A percentile compares a stretch with the other conserved stretches of the same genome.
These are phyloP conservation scores for Cenchrus purpureus DNA, from an alignment of 176 grass and related monocot genomes.

Conservation along the genomic window DNA sequence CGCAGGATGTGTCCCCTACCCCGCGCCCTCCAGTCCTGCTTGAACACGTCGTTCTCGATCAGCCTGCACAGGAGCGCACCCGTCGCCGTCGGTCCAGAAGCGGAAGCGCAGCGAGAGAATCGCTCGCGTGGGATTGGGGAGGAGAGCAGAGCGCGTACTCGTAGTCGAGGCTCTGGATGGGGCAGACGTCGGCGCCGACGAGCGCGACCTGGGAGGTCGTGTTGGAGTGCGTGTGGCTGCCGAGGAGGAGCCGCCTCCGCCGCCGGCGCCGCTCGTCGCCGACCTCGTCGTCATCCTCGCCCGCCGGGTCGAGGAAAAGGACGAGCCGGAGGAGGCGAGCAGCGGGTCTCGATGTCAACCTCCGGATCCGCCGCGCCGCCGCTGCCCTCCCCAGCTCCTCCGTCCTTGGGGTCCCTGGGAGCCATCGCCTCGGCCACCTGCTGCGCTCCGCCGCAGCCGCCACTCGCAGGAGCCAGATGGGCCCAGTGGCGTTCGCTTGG, in stretches of 20 bases:
- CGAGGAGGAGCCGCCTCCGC: conserved; percentile 38
- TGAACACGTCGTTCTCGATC: conserved; percentile 92
- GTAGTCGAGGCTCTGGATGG: conserved; percentile 97
- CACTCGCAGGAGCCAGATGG: background rate
- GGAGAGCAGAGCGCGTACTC: conserved; percentile 41
- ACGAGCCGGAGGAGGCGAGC: conserved; percentile 40
- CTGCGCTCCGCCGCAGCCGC: conserved; percentile 1
- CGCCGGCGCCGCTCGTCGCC: conserved; percentile 37
- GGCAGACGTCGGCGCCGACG: conserved; percentile 72
- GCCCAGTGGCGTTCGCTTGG: background rate
- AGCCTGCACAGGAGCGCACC: conserved; percentile 46
- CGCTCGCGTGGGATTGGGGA: background rate
- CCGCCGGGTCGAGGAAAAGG: conserved; percentile 42
- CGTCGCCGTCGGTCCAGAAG: background rate
- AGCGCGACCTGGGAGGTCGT: conserved; percentile 87
- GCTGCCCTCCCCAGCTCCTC: background rate
- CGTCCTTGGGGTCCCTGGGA: conserved; percentile 32
- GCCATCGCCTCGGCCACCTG: conserved; percentile 24
- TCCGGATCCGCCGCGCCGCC: conserved; percentile 40
- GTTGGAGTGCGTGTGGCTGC: conserved; percentile 61
- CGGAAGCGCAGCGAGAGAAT: conserved; percentile 6
- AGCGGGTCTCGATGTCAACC: conserved; percentile 51
- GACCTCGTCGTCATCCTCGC: conserved; percentile 43
- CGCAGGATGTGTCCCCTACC: conserved; percentile 59
- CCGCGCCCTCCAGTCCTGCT: conserved; percentile 84